phyloP scores from a whole-genome alignment of 176 grass and related monocot species.

The Echinochloa phyllopogon region DNA sequence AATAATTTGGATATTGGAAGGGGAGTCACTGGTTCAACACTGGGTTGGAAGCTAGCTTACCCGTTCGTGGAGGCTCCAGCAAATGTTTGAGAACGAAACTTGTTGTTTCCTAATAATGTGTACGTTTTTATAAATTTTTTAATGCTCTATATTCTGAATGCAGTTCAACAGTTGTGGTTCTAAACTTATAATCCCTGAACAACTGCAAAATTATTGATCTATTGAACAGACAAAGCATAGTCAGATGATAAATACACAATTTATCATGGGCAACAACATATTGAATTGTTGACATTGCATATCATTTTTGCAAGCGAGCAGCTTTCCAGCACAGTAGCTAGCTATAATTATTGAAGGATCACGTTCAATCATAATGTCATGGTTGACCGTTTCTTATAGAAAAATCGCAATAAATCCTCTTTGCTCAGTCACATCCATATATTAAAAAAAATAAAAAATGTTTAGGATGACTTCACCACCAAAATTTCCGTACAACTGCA shows the following conservation, averaged over 20 bases:
- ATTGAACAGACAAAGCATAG: background rate
- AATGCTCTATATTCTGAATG: background rate
- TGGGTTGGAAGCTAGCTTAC: background rate
- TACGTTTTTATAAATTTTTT: background rate
- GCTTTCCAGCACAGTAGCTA: background rate
- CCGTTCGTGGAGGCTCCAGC: background rate
- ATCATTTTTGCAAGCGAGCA: background rate
- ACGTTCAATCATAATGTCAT: background rate
- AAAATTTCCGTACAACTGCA: background rate
- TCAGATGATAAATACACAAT: too few species aligned
- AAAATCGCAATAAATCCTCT: background rate
- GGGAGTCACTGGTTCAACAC: background rate
- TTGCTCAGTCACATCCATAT: background rate
- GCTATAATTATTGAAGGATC: background rate
- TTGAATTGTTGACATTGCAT: background rate
- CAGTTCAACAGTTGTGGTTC: background rate
- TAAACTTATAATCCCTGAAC: background rate
- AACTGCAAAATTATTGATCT: background rate
- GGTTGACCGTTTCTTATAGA: background rate
- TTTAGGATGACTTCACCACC: background rate
- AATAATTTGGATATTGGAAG: slow-evolving; percentile 34
- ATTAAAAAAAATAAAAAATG: background rate
- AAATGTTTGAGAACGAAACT: background rate
- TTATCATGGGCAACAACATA: background rate
- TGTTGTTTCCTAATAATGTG: background rate